A percentile compares a stretch with the other conserved stretches of the same genome.
phyloP scores from a whole-genome alignment of 2,329 filamentous ascomycete species.

The Parasarocladium wereldwijsianum region DNA sequence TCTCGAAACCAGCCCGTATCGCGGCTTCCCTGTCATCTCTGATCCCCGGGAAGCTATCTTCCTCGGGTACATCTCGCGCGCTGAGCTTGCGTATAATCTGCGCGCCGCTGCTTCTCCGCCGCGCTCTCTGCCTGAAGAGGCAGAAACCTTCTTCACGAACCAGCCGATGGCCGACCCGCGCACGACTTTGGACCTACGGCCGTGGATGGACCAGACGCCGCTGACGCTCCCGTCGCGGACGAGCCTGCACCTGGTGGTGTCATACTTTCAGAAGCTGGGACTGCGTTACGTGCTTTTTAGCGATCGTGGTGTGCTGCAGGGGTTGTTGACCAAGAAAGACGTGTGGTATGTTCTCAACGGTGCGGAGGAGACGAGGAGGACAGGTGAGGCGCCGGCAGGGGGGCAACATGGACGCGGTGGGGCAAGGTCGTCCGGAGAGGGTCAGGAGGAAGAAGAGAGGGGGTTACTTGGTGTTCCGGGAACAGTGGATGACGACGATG shows the following conservation, averaged over 20 bases:
- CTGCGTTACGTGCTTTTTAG: constrained; percentile 80
- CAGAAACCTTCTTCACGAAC: constrained; percentile 74
- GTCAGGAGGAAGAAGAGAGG: neutral
- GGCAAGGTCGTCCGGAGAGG: no score
- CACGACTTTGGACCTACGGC: constrained; percentile 70
- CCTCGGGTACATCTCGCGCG: constrained; percentile 85
- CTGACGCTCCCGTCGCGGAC: constrained; percentile 71
- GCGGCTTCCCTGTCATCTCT: constrained; percentile 82
- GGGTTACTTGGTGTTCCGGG: no score
- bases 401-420: constrained; percentile 6
- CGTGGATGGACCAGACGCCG: constrained; percentile 98
- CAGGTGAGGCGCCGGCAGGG: constrained; percentile 11
- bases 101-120: constrained; percentile 35
- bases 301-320: constrained; percentile 67
- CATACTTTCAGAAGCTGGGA: constrained; percentile 90
- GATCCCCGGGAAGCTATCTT: constrained; percentile 64
- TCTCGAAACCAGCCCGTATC: constrained; percentile 60
- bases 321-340: constrained; percentile 92
- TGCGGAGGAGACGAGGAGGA: constrained; percentile 44
- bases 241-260: constrained; percentile 70
- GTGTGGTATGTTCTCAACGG: constrained; percentile 87
- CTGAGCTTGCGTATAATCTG: constrained; percentile 74
- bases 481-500: no score
- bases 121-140: constrained; percentile 49
- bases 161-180: constrained; percentile 67